phyloP scores from a whole-genome alignment of 176 grass and related monocot genomes.

The Rhynchospora tenuis region DNA sequence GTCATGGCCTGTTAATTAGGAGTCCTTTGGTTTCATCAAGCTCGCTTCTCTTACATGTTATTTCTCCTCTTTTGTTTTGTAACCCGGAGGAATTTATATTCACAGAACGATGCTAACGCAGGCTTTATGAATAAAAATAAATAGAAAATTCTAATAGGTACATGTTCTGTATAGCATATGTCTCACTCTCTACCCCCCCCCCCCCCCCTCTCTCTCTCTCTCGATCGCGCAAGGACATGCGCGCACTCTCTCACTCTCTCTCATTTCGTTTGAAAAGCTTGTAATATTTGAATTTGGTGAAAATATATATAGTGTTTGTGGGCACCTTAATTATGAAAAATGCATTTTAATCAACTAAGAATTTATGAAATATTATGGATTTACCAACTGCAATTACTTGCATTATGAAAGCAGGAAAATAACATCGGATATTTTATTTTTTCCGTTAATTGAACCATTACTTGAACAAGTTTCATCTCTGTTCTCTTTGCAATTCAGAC shows the following conservation, averaged over 20 bases:
- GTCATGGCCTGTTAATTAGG: no score
- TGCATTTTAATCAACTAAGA: background rate
- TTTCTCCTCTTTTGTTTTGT: no score
- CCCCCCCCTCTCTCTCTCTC: background rate
- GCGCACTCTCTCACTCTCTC: no score
- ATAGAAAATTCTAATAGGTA: no score
- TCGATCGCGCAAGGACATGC: no score
- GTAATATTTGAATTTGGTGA: background rate
- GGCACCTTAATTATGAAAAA: background rate
- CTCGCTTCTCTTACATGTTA: no score
- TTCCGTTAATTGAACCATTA: background rate
- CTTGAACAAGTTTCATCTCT: background rate
- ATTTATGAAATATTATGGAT: background rate
- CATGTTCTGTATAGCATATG: no score
- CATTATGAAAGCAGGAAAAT: background rate
- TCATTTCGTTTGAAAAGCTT: background rate
- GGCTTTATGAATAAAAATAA: no score
- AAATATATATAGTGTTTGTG: background rate
- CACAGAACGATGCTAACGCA: no score
- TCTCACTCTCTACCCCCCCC: no score
- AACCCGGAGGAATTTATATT: no score
- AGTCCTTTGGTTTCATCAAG: no score
- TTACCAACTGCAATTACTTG: background rate
- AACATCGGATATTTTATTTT: background rate
- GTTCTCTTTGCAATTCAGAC: conserved; percentile 38